These are phyloP conservation scores for Lachnellula occidentalis DNA, from an alignment of 2,329 filamentous ascomycete species.

Conservation along the genomic window DNA sequence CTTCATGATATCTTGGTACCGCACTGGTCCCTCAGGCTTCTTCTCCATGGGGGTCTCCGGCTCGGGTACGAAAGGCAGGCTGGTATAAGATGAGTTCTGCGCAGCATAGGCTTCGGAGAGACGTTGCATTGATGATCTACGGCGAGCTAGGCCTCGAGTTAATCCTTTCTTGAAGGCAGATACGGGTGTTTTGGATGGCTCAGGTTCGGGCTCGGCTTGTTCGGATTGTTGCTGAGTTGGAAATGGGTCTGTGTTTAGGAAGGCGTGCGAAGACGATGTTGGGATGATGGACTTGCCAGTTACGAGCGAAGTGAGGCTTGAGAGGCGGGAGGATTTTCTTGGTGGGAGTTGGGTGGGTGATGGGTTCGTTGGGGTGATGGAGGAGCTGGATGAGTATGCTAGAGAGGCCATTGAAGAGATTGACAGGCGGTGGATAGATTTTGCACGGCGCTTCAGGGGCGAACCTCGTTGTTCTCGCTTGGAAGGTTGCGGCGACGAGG, in stretches of 20 bases:
- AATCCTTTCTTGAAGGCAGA: slow-evolving; percentile 19
- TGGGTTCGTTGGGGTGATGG: background rate
- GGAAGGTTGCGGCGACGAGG: background rate
- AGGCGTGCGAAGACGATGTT: slow-evolving; percentile 15
- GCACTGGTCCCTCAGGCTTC: slow-evolving; percentile 3
- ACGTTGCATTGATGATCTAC: slow-evolving; percentile 21
- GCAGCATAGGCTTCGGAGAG: slow-evolving; percentile 13
- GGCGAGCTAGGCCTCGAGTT: slow-evolving; percentile 11
- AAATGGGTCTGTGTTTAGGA: slow-evolving; percentile 27
- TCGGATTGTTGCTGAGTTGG: slow-evolving; percentile 3
- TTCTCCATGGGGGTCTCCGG: background rate
- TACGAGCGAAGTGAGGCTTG: slow-evolving; percentile 13
- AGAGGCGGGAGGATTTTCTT: slow-evolving; percentile 18
- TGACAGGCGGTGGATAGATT: slow-evolving; percentile 15
- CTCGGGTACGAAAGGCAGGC: background rate
- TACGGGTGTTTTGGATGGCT: slow-evolving; percentile 21
- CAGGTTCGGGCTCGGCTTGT: slow-evolving; percentile 1
- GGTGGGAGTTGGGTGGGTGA: slow-evolving; percentile 1
- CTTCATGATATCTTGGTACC: slow-evolving; percentile 21
- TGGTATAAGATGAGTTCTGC: background rate
- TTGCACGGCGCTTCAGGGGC: slow-evolving; percentile 17
- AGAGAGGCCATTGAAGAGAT: slow-evolving; percentile 16
- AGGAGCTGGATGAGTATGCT: slow-evolving; percentile 2
- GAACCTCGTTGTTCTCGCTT: slow-evolving; percentile 14
- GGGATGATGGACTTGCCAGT: slow-evolving; percentile 9